phyloP scores from a whole-genome alignment of 2,329 filamentous ascomycete species.

The Aspergillus transmontanensis region DNA sequence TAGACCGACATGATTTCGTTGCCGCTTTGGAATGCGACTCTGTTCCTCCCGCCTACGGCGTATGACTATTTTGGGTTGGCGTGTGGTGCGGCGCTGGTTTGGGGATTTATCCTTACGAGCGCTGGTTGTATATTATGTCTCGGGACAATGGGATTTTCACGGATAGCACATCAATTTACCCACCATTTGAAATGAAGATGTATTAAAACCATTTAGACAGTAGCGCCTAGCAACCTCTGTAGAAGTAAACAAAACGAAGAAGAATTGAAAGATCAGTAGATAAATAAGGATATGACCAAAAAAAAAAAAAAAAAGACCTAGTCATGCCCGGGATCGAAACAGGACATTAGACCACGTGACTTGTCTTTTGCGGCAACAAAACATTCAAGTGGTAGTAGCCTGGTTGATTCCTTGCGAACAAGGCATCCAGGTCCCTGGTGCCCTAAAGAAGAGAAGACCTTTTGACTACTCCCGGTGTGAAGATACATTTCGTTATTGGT shows the following conservation, averaged over 20 bases:
- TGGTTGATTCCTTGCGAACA: background rate
- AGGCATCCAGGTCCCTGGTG: background rate
- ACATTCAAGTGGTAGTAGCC: too few species aligned
- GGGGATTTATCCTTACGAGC: background rate
- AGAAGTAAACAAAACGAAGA: too few species aligned
- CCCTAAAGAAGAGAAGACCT: background rate
- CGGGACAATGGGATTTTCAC: background rate
- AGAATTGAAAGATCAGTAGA: too few species aligned
- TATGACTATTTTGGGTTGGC: background rate
- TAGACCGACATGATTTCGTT: slow-evolving; percentile 27
- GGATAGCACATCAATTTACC: too few species aligned
- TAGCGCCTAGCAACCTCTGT: too few species aligned
- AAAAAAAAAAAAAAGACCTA: slow-evolving; percentile 22
- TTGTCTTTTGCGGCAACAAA: too few species aligned
- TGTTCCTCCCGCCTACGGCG: background rate
- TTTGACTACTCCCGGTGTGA: too few species aligned
- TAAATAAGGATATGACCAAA: background rate
- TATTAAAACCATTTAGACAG: too few species aligned
- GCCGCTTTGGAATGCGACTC: slow-evolving; percentile 10
- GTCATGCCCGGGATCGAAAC: slow-evolving; percentile 43
- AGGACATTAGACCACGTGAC: slow-evolving; percentile 42
- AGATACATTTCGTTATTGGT: background rate
- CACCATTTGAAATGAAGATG: too few species aligned
- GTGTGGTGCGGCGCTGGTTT: background rate
- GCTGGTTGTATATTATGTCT: background rate